Evolutionary conservation across 805 yeast species (phyloP).

Genomic region (Pichia thaimueangensis): DNA sequence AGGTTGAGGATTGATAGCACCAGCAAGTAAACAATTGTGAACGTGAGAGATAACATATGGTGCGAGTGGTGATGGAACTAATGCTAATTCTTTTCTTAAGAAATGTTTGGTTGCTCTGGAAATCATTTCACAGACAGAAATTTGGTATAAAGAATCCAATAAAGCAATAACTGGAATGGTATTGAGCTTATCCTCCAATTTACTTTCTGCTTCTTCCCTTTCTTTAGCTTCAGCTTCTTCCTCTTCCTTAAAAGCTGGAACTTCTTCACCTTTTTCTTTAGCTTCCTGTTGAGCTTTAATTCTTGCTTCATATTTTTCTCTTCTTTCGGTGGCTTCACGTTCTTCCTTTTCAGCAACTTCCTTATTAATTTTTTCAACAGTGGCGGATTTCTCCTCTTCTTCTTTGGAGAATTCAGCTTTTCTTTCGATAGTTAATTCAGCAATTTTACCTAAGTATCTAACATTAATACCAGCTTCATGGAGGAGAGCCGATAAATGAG

Average conservation of each 20-base stretch:
- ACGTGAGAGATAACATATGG: conserved; percentile 61
- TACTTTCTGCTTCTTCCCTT: conserved; percentile 29
- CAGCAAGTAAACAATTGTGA: conserved; percentile 65
- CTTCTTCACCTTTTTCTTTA: conserved; percentile 14
- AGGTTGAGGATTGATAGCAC: conserved; percentile 35
- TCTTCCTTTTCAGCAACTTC: conserved; percentile 25
- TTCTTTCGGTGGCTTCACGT: conserved; percentile 21
- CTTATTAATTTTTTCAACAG: conserved; percentile 28
- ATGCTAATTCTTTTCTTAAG: conserved; percentile 42
- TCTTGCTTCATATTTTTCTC: conserved; percentile 28
- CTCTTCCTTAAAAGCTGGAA: conserved; percentile 19
- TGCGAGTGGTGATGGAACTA: conserved; percentile 47
- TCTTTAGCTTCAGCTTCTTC: conserved; percentile 30
- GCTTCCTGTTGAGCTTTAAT: conserved; percentile 18
- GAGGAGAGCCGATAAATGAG: conserved; percentile 57
- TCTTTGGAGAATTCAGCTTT: conserved; percentile 19
- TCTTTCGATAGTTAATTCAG: conserved; percentile 23
- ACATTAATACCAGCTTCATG: conserved; percentile 83
- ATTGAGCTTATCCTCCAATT: conserved; percentile 31
- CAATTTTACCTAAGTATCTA: conserved; percentile 75
- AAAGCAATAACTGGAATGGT: conserved; percentile 38
- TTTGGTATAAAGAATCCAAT: conserved; percentile 40
- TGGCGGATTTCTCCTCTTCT: conserved; percentile 22
- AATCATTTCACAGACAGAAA: conserved; percentile 62
- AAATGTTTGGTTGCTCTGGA: conserved; percentile 76